Evolutionary conservation across 2,329 filamentous ascomycete genomes (phyloP), one percentile per base, ranked within the genome.

Genomic region (Beauveria varroae): DNA sequence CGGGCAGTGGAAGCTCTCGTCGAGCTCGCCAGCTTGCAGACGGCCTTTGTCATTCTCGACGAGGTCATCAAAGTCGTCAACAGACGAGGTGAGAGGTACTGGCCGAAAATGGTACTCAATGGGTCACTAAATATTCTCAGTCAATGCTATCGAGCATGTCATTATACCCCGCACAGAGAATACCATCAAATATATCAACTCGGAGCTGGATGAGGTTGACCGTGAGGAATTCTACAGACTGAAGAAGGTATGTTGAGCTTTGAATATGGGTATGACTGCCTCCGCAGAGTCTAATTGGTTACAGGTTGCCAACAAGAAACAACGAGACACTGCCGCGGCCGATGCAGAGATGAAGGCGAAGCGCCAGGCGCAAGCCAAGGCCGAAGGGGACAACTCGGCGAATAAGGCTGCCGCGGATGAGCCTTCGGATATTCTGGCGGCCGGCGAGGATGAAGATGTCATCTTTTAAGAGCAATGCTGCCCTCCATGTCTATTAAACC

Each of bases 131-230:
- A 18, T 34, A 10, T 59, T 65, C 62, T 2, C 24, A 90, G 93
- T 98, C 20, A 97, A 97, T 72, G 93, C 93, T 62, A 97, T 98
- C 70, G 90, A 95, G 75, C 90, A 96, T 74, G 91, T 99, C 68
- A 98, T 99, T 68, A 99, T 99, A 69, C 95, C 95, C 14, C 85
- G 95, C 67, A 99, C 95, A 16, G 95, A 99, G 74, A 99, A 98
- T 71, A 99, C 95, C n/a, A 99, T 99, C 80, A 97, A 96, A 78
- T 99, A 98, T 72, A 98, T 98, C 82, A 98, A 98, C 78, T 96
- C 93, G 1, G 95, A 99, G 74, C 84, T 99, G 18, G 95, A 99
- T 72, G 95, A 99, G 77, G 81, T 99, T 56, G 96, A 98, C 76
- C 86, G 95, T 80, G 95, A 98, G 74, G 95, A 99, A 73, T 99